Conservation (phyloP, 768 basidiomycete genomes). For the Psilocybe azurescens region DNA sequence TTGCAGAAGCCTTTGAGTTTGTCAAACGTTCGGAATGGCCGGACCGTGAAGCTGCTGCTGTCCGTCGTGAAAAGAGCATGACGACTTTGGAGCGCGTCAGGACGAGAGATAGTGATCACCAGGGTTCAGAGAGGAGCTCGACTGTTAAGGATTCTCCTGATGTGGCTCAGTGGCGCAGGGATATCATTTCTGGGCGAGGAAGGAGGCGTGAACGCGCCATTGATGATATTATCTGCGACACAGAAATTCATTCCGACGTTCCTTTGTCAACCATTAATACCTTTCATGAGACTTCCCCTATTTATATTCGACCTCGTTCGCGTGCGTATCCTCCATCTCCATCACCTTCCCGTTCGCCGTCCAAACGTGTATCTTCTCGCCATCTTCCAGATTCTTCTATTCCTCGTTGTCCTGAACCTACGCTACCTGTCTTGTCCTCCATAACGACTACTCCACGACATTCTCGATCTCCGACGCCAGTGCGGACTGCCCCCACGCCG, state of each 20-base stretch:
- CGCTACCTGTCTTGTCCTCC: constrained; percentile 20
- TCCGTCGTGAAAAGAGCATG: constrained; percentile 71
- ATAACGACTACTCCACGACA: constrained; percentile 31
- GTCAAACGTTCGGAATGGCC: constrained; percentile 89
- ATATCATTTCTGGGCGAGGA: constrained; percentile 58
- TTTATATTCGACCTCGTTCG: constrained; percentile 46
- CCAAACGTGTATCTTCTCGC: constrained; percentile 23
- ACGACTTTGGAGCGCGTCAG: constrained; percentile 59
- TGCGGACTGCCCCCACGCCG: constrained; percentile 32
- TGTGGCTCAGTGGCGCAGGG: constrained; percentile 63
- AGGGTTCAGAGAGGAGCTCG: constrained; percentile 34
- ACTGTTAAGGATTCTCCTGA: constrained; percentile 54
- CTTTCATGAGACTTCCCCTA: constrained; percentile 41
- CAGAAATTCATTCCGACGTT: constrained; percentile 35
- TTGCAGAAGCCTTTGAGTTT: constrained; percentile 77
- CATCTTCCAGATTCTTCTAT: constrained; percentile 21
- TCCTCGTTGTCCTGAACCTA: constrained; percentile 22
- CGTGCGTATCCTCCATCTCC: constrained; percentile 60
- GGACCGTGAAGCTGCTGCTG: constrained; percentile 74
- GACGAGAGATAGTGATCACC: constrained; percentile 51
- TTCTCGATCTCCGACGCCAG: constrained; percentile 47
- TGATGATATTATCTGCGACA: constrained; percentile 42
- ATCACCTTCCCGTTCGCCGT: constrained; percentile 46
- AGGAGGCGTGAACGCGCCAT: constrained; percentile 61
- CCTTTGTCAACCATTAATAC: constrained; percentile 30